Evolutionary conservation across 305 asterid genomes (phyloP).

Genomic region (Fraxinus greggii): DNA sequence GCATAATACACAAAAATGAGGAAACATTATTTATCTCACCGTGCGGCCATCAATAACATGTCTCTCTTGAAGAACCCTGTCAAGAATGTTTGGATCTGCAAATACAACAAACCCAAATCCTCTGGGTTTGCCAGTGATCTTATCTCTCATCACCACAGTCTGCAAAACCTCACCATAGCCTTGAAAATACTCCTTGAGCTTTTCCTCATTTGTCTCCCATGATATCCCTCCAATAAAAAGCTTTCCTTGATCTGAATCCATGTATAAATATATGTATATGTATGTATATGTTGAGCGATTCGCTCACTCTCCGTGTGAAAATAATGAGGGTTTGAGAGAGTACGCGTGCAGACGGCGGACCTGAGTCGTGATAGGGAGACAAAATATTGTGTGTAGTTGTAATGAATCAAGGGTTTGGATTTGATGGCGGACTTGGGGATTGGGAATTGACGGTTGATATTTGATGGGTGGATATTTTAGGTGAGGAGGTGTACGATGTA

Average conservation of each 20-base stretch:
- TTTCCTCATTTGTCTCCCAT: conserved; percentile 85
- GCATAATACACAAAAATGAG: not conserved
- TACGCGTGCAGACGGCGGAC: not conserved
- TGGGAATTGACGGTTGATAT: not conserved
- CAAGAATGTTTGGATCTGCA: conserved; percentile 74
- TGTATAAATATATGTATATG: conserved; percentile 21
- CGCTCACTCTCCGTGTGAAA: not conserved
- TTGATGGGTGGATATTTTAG: not conserved
- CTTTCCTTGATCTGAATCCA: conserved; percentile 94
- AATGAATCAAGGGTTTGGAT: not conserved
- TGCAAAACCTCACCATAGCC: conserved; percentile 73
- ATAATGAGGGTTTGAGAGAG: not conserved
- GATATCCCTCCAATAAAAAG: conserved; percentile 87
- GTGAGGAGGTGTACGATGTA: not conserved
- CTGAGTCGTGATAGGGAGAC: not conserved
- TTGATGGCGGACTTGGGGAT: not conserved
- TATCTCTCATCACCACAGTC: conserved; percentile 81
- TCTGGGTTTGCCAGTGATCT: conserved; percentile 69
- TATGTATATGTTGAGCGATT: not conserved
- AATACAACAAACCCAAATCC: conserved; percentile 91
- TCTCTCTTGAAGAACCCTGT: conserved; percentile 76
- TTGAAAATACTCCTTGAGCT: conserved; percentile 70
- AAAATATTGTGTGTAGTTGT: not conserved
- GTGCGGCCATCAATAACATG: conserved; percentile 84
- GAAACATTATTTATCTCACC: conserved; percentile 35